Conservation (phyloP, 495 filamentous ascomycete genomes). For the Aspergillus sclerotiicarbonarius region DNA sequence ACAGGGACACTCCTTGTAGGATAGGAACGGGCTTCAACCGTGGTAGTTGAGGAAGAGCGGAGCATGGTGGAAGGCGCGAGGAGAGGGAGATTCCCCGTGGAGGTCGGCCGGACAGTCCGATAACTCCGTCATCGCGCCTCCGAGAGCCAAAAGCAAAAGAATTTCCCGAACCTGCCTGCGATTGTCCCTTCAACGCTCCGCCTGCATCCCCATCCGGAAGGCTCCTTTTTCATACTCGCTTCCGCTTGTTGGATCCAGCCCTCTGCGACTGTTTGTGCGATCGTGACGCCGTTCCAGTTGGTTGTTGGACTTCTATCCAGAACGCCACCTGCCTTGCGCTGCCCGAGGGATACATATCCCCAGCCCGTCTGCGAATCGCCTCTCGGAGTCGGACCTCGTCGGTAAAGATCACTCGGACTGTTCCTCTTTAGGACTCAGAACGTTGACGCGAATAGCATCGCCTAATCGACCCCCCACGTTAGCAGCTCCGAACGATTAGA, state of each 20-base stretch:
- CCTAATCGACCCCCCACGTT: background rate
- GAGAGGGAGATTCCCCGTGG: constrained; percentile 12
- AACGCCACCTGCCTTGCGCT: background rate
- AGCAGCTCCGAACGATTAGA: background rate
- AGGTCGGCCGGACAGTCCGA: constrained; percentile 31
- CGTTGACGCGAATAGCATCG: background rate
- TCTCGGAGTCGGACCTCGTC: background rate
- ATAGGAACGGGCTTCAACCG: background rate
- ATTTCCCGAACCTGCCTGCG: constrained; percentile 32
- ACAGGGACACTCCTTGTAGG: too few species aligned
- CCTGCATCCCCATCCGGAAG: constrained; percentile 1
- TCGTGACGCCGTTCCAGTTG: background rate
- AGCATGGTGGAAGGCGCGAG: background rate
- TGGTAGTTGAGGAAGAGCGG: constrained; percentile 7
- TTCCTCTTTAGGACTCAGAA: background rate
- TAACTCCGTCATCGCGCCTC: constrained; percentile 45
- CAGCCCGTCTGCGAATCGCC: constrained; percentile 3
- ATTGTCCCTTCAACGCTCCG: constrained; percentile 1
- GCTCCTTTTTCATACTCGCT: background rate
- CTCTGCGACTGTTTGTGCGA: background rate
- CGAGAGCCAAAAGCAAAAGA: constrained; percentile 34
- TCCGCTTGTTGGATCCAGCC: background rate
- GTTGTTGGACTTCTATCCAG: background rate
- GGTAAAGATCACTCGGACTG: background rate
- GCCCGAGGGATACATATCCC: background rate